Evolutionary conservation across 2,329 filamentous ascomycete species (phyloP), one percentile per base, ranked within the genome.

Genomic region (Hymenotorrendiella dingleyae): DNA sequence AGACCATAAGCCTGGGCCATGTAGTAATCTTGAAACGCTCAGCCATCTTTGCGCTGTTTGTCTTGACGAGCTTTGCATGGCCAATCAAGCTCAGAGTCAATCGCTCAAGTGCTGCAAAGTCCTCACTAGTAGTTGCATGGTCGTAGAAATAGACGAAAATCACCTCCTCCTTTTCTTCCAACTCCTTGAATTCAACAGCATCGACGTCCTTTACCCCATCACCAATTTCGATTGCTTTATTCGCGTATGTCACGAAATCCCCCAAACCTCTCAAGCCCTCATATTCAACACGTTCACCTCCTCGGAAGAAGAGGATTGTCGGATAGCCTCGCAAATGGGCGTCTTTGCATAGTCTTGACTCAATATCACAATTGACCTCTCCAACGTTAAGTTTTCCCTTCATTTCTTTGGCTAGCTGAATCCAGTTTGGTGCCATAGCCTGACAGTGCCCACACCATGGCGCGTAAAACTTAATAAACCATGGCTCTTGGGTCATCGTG

Each of bases 401-500:
- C 86, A 96, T 93, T 59, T 91, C 87, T 62, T 90, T 89, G 33
- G 86, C 86, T 66, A 98, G 79, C 57, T 91, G 85, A 48, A 80
- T 72, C 93, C 93, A 98, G 51, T 81, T 89, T 3, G 93, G 86
- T 26, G 85, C 87, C 74, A 98, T 80, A 27, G 86, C 86, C 67
- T 95, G 86, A 65, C 94, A 98, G 66, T 98, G 93, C 54, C 82
- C 80, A 64, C 93, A 98, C 93, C 91, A 97, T 5, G 93, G 94
- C 14, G 88, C 90, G 63, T 96, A 97, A 63, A 98, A 97, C 66
- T 98, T 98, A 72, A 98, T 81, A 61, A 98, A 96, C 93, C 93
- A 98, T 5, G 90, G 84, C 50, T 97, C 89, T 50, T 86, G 80
- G 0, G 88, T 89, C 62, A 82, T 85, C 3, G 88, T 94, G 35